phyloP scores from a whole-genome alignment of 2,329 filamentous ascomycete species.

The Cladorrhinum sp. region DNA sequence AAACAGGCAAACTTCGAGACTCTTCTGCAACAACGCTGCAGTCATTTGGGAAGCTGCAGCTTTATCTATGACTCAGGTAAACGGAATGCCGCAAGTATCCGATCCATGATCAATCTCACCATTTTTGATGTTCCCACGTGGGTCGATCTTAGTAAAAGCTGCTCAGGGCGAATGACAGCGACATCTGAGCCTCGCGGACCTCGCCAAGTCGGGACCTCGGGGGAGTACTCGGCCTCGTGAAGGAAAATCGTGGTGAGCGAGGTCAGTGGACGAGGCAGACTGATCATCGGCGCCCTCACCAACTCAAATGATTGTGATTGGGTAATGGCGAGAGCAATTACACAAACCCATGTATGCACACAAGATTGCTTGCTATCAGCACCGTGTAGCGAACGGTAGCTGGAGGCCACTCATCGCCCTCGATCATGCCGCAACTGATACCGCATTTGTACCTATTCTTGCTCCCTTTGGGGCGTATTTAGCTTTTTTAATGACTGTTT shows the following conservation, averaged over 20 bases:
- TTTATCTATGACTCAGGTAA: not conserved
- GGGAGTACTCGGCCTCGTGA: no score
- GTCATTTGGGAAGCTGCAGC: not conserved
- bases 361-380: not conserved
- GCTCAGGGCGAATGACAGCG: constrained; percentile 4
- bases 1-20: not conserved
- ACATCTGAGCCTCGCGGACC: constrained; percentile 5
- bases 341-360: no score
- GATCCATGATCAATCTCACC: not conserved
- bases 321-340: no score
- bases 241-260: not conserved
- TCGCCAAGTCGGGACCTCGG: constrained; percentile 5
- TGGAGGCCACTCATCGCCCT: no score
- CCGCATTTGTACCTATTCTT: no score
- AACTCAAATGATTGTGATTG: not conserved
- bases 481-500: no score
- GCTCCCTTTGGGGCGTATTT: no score
- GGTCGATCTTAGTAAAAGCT: not conserved
- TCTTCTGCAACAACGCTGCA: not conserved
- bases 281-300: not conserved
- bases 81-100: constrained; percentile 2
- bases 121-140: not conserved
- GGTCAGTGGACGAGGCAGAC: not conserved
- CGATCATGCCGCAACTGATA: no score
- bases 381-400: not conserved